phyloP scores from a whole-genome alignment of 2,329 filamentous ascomycete genomes.

The Botrytis cinerea region DNA sequence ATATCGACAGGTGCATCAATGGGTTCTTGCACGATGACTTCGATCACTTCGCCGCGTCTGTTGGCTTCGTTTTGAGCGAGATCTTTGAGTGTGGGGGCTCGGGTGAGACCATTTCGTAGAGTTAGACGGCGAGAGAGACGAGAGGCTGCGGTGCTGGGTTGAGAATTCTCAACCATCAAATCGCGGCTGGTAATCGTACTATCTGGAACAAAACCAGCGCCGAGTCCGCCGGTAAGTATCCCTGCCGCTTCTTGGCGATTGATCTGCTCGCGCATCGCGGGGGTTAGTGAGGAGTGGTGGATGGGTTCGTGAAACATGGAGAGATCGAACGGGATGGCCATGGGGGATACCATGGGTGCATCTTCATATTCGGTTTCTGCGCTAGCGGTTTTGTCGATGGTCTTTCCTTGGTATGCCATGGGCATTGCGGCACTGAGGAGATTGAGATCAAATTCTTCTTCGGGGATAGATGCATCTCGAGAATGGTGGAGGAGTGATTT shows the following conservation, averaged over 20 bases:
- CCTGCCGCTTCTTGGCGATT: slow-evolving; percentile 51
- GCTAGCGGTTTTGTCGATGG: slow-evolving; percentile 30
- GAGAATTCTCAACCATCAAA: slow-evolving; percentile 45
- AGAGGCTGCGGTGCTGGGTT: slow-evolving; percentile 20
- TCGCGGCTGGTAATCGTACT: slow-evolving; percentile 52
- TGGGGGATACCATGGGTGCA: slow-evolving; percentile 27
- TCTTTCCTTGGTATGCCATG: slow-evolving; percentile 32
- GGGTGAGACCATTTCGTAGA: slow-evolving; percentile 32
- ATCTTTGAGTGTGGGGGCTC: slow-evolving; percentile 49
- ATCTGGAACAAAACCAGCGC: slow-evolving; percentile 53
- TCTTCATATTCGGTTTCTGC: slow-evolving; percentile 32
- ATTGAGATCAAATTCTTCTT: slow-evolving; percentile 39
- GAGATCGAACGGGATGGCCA: slow-evolving; percentile 32
- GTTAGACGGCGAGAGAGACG: slow-evolving; percentile 33
- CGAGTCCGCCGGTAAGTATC: slow-evolving; percentile 59
- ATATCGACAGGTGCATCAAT: slow-evolving; percentile 34
- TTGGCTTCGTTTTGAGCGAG: slow-evolving; percentile 61
- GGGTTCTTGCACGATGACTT: slow-evolving; percentile 52
- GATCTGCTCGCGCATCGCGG: slow-evolving; percentile 33
- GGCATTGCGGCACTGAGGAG: slow-evolving; percentile 35
- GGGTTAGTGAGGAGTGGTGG: slow-evolving; percentile 25
- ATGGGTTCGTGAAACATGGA: slow-evolving; percentile 38
- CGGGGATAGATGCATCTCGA: slow-evolving; percentile 35
- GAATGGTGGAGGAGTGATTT: slow-evolving; percentile 30
- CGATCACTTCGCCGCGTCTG: slow-evolving; percentile 58